These are phyloP conservation scores for Hymenoscyphus scutula DNA, from an alignment of 2,329 filamentous ascomycete genomes.

Conservation along the genomic window DNA sequence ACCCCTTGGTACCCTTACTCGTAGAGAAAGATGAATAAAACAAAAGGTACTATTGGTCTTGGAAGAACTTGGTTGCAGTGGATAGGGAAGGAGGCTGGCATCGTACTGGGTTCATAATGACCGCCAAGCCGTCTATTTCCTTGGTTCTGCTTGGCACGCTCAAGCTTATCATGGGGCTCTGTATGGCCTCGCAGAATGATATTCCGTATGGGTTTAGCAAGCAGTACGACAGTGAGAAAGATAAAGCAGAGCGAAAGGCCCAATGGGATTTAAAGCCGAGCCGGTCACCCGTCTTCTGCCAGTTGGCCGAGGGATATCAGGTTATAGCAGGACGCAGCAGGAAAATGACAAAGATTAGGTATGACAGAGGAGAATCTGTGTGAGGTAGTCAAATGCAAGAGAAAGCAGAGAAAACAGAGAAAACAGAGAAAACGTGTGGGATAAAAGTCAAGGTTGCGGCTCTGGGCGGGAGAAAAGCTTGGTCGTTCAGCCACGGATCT, in stretches of 20 bases:
- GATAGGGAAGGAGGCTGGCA: slow-evolving; percentile 9
- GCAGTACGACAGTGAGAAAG: background rate
- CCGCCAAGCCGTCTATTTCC: slow-evolving; percentile 8
- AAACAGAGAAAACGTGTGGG: background rate
- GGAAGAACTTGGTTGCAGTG: slow-evolving; percentile 7
- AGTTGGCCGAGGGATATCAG: no score
- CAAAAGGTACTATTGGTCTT: background rate
- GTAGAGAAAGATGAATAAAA: slow-evolving; percentile 4
- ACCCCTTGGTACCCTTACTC: no score
- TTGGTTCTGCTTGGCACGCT: slow-evolving; percentile 8
- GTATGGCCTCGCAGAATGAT: background rate
- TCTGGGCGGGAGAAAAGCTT: background rate
- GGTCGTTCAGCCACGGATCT: background rate
- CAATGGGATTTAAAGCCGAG: background rate
- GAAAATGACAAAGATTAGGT: background rate
- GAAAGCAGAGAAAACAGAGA: background rate
- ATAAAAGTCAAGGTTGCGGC: background rate
- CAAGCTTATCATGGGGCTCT: slow-evolving; percentile 9
- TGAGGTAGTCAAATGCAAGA: background rate
- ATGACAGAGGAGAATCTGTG: background rate
- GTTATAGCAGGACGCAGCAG: background rate
- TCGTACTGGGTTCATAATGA: background rate
- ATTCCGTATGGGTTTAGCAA: background rate
- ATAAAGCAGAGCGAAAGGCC: background rate
- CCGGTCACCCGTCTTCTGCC: no score